Evolutionary conservation across 2,329 filamentous ascomycete species (phyloP).

Genomic region (Fusarium sp.): DNA sequence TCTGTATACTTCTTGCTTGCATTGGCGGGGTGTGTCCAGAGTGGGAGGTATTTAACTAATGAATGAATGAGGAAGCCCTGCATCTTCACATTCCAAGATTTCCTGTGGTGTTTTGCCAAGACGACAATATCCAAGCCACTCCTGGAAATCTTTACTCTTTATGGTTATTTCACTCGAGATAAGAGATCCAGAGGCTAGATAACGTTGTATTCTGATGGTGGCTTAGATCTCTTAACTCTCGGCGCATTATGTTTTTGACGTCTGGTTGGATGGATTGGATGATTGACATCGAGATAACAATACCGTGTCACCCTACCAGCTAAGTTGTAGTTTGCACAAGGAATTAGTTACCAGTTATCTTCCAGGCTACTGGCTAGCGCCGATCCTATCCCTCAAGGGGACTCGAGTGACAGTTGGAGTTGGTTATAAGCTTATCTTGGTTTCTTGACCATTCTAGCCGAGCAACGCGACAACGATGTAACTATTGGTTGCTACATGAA

Average conservation of each 20-base stretch:
- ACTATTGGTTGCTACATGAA: not conserved
- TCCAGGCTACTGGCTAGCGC: not conserved
- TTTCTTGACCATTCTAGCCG: not conserved
- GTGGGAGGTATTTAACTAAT: constrained; percentile 13
- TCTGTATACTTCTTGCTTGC: not conserved
- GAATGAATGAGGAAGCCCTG: not conserved
- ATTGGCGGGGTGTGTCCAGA: not conserved
- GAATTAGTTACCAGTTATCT: not conserved
- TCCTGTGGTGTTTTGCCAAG: constrained; percentile 22
- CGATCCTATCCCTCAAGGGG: not conserved
- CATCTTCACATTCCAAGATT: constrained; percentile 3
- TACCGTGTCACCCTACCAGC: not conserved
- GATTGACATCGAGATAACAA: constrained; percentile 25
- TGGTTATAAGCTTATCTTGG: constrained; percentile 16
- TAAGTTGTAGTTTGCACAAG: not conserved
- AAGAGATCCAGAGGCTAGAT: constrained; percentile 18
- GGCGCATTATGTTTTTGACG: not conserved
- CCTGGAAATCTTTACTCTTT: constrained; percentile 17
- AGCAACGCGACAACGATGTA: not conserved
- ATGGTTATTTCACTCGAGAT: constrained; percentile 28
- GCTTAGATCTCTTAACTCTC: constrained; percentile 30
- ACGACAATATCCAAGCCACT: constrained; percentile 1
- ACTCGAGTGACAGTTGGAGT: not conserved
- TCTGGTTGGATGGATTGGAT: constrained; percentile 13
- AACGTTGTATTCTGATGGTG: constrained; percentile 8